These are phyloP conservation scores for Oryza coarctata DNA, from an alignment of 176 grass and related monocot genomes.

Conservation along the genomic window DNA sequence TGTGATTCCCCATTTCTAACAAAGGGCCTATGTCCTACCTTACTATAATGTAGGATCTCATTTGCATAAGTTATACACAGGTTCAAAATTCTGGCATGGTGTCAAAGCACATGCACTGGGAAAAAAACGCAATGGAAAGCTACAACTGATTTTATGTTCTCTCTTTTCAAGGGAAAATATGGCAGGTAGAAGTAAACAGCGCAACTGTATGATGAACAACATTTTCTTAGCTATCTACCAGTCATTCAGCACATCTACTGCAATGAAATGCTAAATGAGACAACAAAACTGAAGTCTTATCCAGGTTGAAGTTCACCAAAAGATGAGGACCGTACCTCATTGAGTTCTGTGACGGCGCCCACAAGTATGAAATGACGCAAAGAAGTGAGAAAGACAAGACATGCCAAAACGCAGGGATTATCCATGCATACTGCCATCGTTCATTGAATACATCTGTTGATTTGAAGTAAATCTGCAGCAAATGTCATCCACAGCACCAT, in stretches of 20 bases:
- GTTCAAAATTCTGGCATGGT: slow-evolving; percentile 21
- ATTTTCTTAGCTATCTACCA: not conserved
- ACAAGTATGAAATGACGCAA: slow-evolving; percentile 83
- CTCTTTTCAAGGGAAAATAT: not conserved
- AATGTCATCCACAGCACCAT: not conserved
- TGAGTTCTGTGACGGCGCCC: slow-evolving; percentile 94
- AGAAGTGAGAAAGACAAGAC: slow-evolving; percentile 92
- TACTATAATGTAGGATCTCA: not conserved
- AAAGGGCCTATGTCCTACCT: not conserved
- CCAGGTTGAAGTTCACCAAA: slow-evolving; percentile 15
- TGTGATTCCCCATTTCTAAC: slow-evolving; percentile 22
- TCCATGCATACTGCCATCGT: slow-evolving; percentile 92
- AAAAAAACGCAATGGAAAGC: not conserved
- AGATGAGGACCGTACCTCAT: slow-evolving; percentile 57
- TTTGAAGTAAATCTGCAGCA: slow-evolving; percentile 92
- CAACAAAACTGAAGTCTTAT: slow-evolving; percentile 23
- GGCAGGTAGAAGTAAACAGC: not conserved
- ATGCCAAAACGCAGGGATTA: slow-evolving; percentile 99
- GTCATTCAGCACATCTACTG: not conserved
- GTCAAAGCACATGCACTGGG: not conserved
- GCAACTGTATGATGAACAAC: not conserved
- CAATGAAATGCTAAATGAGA: not conserved
- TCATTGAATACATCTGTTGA: slow-evolving; percentile 94
- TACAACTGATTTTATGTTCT: not conserved
- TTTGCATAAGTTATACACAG: not conserved